These are phyloP conservation scores for Plasmodium malariae DNA, from an alignment of 169 alveolate species.

Conservation along the genomic window DNA sequence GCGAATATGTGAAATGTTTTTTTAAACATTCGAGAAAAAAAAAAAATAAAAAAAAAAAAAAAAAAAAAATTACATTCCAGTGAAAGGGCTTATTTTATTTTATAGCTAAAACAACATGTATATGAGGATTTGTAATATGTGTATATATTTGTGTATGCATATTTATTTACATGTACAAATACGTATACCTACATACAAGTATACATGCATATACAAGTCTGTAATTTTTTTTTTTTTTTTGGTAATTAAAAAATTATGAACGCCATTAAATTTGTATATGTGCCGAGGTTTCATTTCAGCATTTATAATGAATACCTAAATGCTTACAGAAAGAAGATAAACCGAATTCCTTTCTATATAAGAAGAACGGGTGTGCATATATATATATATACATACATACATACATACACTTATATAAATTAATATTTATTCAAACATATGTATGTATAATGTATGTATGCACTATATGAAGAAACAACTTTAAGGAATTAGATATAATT, in stretches of 20 bases:
- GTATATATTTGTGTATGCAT: neutral
- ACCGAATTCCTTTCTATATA: constrained; percentile 81
- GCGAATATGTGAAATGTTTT: neutral
- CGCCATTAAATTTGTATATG: constrained; percentile 38
- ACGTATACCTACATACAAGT: neutral
- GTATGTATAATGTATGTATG: neutral
- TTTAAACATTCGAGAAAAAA: neutral
- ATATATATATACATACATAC: neutral
- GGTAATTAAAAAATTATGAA: constrained; percentile 49
- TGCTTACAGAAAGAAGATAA: constrained; percentile 74
- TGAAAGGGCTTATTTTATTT: no score
- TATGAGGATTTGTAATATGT: no score
- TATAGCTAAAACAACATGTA: no score
- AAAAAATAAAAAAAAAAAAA: neutral
- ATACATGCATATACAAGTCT: neutral
- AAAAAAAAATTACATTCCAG: no score
- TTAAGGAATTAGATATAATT: no score
- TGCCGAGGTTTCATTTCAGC: constrained; percentile 39
- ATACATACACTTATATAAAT: neutral
- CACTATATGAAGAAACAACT: neutral
- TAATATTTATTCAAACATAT: neutral
- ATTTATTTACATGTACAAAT: neutral
- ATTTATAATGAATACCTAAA: constrained; percentile 71
- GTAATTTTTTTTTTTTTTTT: neutral
- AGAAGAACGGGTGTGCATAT: constrained; percentile 82